These are phyloP conservation scores for Pinguiococcus pyrenoidosus DNA, from an alignment of 108 stramenopile genomes.

Conservation along the genomic window DNA sequence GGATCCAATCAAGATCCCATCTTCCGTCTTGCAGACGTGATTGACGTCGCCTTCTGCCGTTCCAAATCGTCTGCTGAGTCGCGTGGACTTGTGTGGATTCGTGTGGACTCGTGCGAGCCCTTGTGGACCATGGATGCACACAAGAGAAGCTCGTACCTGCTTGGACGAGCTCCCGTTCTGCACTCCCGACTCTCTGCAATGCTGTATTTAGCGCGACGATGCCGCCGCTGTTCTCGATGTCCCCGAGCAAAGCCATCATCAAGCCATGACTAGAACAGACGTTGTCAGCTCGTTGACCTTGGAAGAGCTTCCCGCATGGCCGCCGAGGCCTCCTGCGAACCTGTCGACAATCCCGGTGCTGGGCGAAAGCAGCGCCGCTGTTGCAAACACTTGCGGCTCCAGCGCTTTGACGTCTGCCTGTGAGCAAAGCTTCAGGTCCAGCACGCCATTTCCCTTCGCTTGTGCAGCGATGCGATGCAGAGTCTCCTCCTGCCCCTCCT, in stretches of 20 bases:
- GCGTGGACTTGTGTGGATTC: no score
- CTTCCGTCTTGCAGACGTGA: no score
- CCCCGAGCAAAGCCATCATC: conserved; percentile 22
- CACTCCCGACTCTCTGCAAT: not conserved
- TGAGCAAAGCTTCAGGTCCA: conserved; percentile 5
- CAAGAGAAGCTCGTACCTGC: no score
- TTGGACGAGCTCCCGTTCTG: no score
- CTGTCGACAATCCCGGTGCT: conserved; percentile 30
- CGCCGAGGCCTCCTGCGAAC: conserved; percentile 1
- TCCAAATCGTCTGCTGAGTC: no score
- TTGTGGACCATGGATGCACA: no score
- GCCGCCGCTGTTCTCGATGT: conserved; percentile 20
- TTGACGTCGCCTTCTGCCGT: no score
- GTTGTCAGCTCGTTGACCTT: not conserved
- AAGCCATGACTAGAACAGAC: no score
- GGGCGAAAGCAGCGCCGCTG: conserved; percentile 22
- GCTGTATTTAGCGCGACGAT: conserved; percentile 12
- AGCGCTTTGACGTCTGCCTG: conserved; percentile 12
- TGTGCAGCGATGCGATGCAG: conserved; percentile 8
- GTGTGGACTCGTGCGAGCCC: no score
- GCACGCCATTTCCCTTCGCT: conserved; percentile 15
- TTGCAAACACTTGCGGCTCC: conserved; percentile 13
- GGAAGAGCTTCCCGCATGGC: not conserved
- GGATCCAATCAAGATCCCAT: no score
- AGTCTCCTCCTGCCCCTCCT: not conserved